Evolutionary conservation across 805 yeast species (phyloP).

Genomic region (Myxozyma neglecta): DNA sequence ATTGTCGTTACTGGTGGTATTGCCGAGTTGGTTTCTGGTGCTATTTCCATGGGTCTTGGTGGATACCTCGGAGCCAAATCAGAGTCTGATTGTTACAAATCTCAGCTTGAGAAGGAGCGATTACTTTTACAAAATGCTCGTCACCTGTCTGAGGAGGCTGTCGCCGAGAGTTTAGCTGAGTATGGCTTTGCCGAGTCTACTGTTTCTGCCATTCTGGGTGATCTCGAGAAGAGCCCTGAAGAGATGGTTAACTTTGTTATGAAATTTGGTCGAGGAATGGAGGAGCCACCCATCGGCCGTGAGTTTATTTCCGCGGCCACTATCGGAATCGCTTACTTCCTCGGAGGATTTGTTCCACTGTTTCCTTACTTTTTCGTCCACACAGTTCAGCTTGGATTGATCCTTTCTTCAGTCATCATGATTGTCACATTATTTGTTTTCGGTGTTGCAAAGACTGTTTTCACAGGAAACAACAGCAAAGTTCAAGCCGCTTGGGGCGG

Average conservation of each 20-base stretch:
- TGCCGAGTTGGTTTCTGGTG: slow-evolving; percentile 96
- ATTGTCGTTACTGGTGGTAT: slow-evolving; percentile 96
- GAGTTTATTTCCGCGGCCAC: slow-evolving; percentile 85
- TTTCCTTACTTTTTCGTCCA: slow-evolving; percentile 83
- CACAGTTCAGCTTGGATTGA: slow-evolving; percentile 74
- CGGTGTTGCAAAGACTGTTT: slow-evolving; percentile 80
- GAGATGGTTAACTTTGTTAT: slow-evolving; percentile 83
- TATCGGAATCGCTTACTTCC: slow-evolving; percentile 82
- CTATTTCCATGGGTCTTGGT: slow-evolving; percentile 97
- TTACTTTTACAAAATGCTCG: slow-evolving; percentile 45
- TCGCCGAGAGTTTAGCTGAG: slow-evolving; percentile 76
- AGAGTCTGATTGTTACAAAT: slow-evolving; percentile 49
- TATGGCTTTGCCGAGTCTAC: slow-evolving; percentile 70
- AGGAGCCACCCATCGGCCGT: slow-evolving; percentile 92
- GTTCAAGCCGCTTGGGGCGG: slow-evolving; percentile 61
- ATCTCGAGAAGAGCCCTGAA: slow-evolving; percentile 74
- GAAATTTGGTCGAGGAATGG: slow-evolving; percentile 80
- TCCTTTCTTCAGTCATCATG: slow-evolving; percentile 78
- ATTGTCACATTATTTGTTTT: slow-evolving; percentile 78
- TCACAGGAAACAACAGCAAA: slow-evolving; percentile 58
- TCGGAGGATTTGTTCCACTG: slow-evolving; percentile 91
- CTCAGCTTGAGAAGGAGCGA: slow-evolving; percentile 32
- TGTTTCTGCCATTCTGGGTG: slow-evolving; percentile 68
- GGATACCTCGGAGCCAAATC: slow-evolving; percentile 94
- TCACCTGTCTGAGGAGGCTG: slow-evolving; percentile 63